These are phyloP conservation scores for Hericium coralloides DNA, from an alignment of 768 basidiomycete genomes.

Conservation along the genomic window DNA sequence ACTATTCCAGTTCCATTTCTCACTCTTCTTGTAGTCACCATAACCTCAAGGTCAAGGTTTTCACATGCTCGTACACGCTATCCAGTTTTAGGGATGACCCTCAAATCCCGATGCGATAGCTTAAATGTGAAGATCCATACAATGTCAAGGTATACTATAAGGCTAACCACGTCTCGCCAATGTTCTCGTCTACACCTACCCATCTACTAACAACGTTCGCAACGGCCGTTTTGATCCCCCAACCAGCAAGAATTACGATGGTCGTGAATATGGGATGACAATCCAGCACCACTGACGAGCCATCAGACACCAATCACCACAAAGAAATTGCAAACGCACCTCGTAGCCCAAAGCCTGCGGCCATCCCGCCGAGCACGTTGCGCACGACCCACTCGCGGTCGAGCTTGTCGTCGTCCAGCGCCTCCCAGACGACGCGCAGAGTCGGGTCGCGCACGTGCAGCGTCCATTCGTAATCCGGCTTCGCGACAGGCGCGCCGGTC, in stretches of 20 bases:
- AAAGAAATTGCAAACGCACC: slow-evolving; percentile 33
- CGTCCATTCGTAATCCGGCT: slow-evolving; percentile 17
- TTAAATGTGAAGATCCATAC: background rate
- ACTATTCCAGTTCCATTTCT: no score
- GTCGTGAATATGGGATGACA: slow-evolving; percentile 68
- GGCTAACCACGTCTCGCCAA: slow-evolving; percentile 66
- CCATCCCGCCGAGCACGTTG: slow-evolving; percentile 79
- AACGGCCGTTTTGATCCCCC: slow-evolving; percentile 59
- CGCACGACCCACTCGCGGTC: slow-evolving; percentile 81
- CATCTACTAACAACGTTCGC: slow-evolving; percentile 55
- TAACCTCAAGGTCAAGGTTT: no score
- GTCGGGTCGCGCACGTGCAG: slow-evolving; percentile 25
- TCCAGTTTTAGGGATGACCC: no score
- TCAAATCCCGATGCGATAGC: no score
- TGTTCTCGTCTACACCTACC: slow-evolving; percentile 51
- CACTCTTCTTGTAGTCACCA: background rate
- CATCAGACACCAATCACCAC: background rate
- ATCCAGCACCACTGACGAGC: slow-evolving; percentile 61
- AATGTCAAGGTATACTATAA: slow-evolving; percentile 70
- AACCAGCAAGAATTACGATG: slow-evolving; percentile 64
- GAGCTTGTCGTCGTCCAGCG: slow-evolving; percentile 64
- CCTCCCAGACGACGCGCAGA: slow-evolving; percentile 33
- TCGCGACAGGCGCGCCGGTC: slow-evolving; percentile 2
- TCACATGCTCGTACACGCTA: no score
- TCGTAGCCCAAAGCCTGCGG: slow-evolving; percentile 77